phyloP scores from a whole-genome alignment of 1,284 basidiomycete species.

The Malassezia japonica region DNA sequence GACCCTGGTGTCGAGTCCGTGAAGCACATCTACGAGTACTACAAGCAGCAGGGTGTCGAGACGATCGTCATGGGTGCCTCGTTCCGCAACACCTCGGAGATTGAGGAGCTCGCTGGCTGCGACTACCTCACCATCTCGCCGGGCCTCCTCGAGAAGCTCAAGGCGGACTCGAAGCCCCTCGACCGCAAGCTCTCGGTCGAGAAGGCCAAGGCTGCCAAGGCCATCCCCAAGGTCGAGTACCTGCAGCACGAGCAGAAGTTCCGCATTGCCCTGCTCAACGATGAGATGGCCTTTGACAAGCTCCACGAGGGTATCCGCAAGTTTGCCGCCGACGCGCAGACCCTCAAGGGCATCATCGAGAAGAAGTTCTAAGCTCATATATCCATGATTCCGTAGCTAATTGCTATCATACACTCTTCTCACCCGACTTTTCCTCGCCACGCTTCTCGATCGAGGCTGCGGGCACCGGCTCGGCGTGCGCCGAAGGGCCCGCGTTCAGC shows the following conservation, averaged over 20 bases:
- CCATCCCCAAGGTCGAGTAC: constrained; percentile 70
- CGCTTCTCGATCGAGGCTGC: not conserved
- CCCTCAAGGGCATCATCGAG: constrained; percentile 73
- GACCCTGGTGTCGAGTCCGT: constrained; percentile 98
- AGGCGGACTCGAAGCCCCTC: constrained; percentile 66
- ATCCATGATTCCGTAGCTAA: not conserved
- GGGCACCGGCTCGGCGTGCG: constrained; percentile 1
- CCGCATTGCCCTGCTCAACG: constrained; percentile 73
- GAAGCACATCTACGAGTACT: constrained; percentile 87
- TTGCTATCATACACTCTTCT: not conserved
- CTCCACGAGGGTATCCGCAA: constrained; percentile 75
- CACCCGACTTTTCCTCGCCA: not conserved
- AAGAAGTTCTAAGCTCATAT: constrained; percentile 57
- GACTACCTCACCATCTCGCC: constrained; percentile 92
- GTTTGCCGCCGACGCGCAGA: constrained; percentile 86
- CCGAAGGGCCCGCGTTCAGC: constrained; percentile 11
- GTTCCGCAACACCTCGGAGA: constrained; percentile 79
- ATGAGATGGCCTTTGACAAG: constrained; percentile 48
- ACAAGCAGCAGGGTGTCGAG: constrained; percentile 96
- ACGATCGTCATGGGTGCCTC: constrained; percentile 99
- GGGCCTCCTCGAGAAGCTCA: constrained; percentile 79
- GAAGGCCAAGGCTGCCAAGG: constrained; percentile 58
- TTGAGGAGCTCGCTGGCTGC: constrained; percentile 85
- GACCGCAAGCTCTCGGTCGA: constrained; percentile 72
- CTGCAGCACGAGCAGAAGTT: constrained; percentile 91